Evolutionary conservation across 2,329 filamentous ascomycete species (phyloP), one percentile per base, ranked within the genome.

Genomic region (Clarireedia sp.): DNA sequence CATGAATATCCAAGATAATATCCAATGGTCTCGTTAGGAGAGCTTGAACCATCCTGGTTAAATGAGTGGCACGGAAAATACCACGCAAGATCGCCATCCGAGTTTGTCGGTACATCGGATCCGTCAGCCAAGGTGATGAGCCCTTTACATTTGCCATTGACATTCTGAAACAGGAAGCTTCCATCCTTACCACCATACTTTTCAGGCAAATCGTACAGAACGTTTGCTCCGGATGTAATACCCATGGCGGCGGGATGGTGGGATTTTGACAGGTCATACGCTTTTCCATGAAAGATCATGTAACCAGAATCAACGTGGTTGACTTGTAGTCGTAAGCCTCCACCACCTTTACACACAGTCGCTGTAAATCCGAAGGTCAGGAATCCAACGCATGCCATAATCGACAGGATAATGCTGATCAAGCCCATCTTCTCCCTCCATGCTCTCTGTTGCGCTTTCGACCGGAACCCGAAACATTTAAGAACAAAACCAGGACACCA

Each of bases 341-440:
- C 82, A 8, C 89, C 85, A 2, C 74, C 72, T 16, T 87, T 83
- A 70, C 94, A 99, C 17, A 99, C 94, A 4, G 85, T 85, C 58
- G 87, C 81, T 3, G 89, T 97, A 72, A 99, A 99, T 45, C 94
- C 94, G 67, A 99, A 99, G 0, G 94, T 99, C 53, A 99, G 75
- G 74, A 92, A 99, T 67, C 94, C 94, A 48, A 99, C 92, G 67
- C 91, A 83, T 9, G 83, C 80, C 77, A 91, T 95, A 68, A 97
- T 91, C 58, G 86, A 68, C 33, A 96, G 68, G 68, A 99, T 99
- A 68, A 99, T 84, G 73, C 91, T 96, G 73, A 96, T 89, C 57
- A 99, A 75, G 2, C 94, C 94, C 78, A 99, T 95, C 78, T 99
- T 99, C 70, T 99, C 94, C 62, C 94, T 83, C 94, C 94, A 99